Evolutionary conservation across 2,329 filamentous ascomycete genomes (phyloP), one percentile per base, ranked within the genome.

Genomic region (Emericellopsis atlantica): DNA sequence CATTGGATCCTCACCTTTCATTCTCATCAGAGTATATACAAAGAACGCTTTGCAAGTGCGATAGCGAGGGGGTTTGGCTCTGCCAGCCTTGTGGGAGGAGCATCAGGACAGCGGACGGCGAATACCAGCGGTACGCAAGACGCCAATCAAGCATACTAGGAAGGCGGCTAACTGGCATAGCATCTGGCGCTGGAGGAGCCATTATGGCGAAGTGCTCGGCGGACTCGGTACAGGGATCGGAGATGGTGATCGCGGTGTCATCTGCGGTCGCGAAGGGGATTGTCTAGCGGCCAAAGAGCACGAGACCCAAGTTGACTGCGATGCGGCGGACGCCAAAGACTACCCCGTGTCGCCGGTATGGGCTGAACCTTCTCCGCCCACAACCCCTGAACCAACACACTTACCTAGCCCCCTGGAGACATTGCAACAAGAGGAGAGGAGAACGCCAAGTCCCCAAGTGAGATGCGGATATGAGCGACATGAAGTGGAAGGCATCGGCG

Each of bases 401-500:
- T 40, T 45, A 7, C 39, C 48, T 9, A 22, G 45, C 38, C 26
- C 36, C 6, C 48, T 59, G 10, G 57, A 55, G 10, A 54, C 59
- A 32, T 49, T 58, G 14, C 51, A 54, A 7, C 46, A 53, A 14
- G 43, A 50, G 9, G 48, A 58, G 21, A 49, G 60, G 32, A 60
- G 67, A 26, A 72, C 67, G 22, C 65, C 69, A 12, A 67, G 64
- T 15, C 60, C 67, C 42, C 61, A 74, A 58, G 70, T 72, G 48
- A 65, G 81, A 44, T 70, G 84, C 0, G 88, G 88, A 4, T 95
- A 95, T 54, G 72, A 79, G 43, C 72, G 84, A 34, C 88, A 95
- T 54, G 89, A 95, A 60, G 84, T 95, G 45, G 86, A 94, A 53
- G 89, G 89, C 2, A 84, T 95, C 36, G 89, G 89, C 10, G 89